Conservation (phyloP, 2,329 filamentous ascomycete genomes). For the Fusarium guadeloupense region DNA sequence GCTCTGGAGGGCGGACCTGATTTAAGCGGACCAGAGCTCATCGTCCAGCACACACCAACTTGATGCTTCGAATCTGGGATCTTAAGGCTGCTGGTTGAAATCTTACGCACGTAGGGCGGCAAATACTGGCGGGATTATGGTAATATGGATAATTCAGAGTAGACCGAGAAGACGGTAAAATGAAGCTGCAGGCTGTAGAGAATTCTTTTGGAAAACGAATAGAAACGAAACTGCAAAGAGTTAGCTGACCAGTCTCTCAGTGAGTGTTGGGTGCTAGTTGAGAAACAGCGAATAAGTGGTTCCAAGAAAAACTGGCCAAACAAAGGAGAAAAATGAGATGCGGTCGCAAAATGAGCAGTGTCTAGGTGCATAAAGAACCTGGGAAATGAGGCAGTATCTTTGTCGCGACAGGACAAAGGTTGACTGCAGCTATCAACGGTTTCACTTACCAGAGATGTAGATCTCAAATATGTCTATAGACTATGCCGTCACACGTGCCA, state of each 20-base stretch:
- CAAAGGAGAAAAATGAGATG: conserved; percentile 16
- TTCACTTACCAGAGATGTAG: conserved; percentile 40
- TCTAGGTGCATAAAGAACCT: conserved; percentile 5
- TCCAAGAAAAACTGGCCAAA: conserved; percentile 20
- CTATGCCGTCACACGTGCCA: conserved; percentile 41
- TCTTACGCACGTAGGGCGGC: background rate
- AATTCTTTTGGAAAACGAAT: conserved; percentile 28
- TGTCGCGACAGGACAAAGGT: conserved; percentile 9
- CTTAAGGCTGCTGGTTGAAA: background rate
- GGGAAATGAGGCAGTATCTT: conserved; percentile 13
- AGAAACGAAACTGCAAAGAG: conserved; percentile 35
- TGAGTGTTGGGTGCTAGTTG: conserved; percentile 20
- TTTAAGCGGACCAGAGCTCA: conserved; percentile 64
- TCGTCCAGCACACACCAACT: conserved; percentile 45
- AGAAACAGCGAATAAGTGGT: conserved; percentile 23
- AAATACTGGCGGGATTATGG: conserved; percentile 11
- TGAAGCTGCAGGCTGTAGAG: conserved; percentile 21
- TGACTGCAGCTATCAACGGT: conserved; percentile 1
- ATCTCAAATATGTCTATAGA: conserved; percentile 44
- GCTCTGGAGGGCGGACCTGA: conserved; percentile 61
- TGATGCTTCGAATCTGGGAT: conserved; percentile 14
- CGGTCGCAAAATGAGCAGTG: conserved; percentile 6
- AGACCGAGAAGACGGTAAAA: conserved; percentile 9
- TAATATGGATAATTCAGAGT: conserved; percentile 7
- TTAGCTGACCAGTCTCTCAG: conserved; percentile 36